Evolutionary conservation across 345 rosid species (phyloP).

Genomic region (Linum lewisii): DNA sequence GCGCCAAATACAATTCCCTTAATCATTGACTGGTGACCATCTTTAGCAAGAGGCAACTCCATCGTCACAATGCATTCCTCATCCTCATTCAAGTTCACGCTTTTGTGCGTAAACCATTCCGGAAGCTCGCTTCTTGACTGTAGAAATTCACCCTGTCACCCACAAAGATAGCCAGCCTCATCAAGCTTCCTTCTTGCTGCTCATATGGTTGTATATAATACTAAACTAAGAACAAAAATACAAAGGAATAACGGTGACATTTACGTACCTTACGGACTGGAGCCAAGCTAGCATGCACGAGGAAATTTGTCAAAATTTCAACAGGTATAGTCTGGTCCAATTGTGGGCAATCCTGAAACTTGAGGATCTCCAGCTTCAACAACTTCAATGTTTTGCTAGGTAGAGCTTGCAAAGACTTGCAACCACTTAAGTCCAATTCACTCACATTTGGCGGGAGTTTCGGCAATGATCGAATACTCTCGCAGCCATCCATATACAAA

Average conservation of each 20-base stretch:
- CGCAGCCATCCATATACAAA: background rate
- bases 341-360: background rate
- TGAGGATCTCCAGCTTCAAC: background rate
- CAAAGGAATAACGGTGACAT: background rate
- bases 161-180: background rate
- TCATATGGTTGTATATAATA: too few relatives aligned
- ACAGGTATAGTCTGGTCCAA: background rate
- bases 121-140: background rate
- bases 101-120: background rate
- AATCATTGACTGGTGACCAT: background rate
- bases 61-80: background rate
- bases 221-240: too few relatives aligned
- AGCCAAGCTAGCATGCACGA: background rate
- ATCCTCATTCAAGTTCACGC: background rate
- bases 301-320: background rate
- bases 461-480: background rate
- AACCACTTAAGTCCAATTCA: background rate
- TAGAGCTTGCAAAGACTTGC: background rate
- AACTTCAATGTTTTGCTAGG: background rate
- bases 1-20: background rate
- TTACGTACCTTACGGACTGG: background rate
- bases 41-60: background rate
- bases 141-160: background rate
- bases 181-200: background rate
- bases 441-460: background rate